Percentiles rank a stretch among this genome's conserved stretches.
Conservation (phyloP, 2,329 filamentous ascomycete genomes). For the Aspergillus sp. region DNA sequence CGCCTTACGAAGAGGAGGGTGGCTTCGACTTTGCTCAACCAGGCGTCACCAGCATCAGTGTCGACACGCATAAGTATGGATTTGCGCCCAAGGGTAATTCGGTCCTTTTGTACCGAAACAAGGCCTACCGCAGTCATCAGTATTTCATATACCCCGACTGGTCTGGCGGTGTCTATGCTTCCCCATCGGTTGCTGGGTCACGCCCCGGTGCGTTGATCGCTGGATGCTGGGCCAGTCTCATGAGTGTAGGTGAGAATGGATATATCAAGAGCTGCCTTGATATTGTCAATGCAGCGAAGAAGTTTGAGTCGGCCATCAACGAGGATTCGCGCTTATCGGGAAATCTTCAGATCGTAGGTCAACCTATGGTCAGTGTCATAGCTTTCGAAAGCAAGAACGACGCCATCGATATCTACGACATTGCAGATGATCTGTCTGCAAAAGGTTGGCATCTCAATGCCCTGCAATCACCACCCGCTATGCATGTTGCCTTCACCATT, state of each 20-base stretch:
- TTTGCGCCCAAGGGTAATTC: constrained; percentile 98
- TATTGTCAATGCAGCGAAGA: constrained; percentile 86
- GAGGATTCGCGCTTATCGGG: constrained; percentile 69
- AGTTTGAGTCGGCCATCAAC: constrained; percentile 75
- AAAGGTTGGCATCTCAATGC: constrained; percentile 97
- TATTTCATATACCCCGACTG: constrained; percentile 97
- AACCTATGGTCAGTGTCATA: constrained; percentile 86
- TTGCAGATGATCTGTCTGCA: constrained; percentile 82
- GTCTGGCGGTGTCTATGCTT: constrained; percentile 95
- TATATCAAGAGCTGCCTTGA: constrained; percentile 85
- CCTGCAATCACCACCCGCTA: constrained; percentile 85
- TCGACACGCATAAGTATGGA: constrained; percentile 98
- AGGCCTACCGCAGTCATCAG: constrained; percentile 80
- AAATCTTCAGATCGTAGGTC: constrained; percentile 80
- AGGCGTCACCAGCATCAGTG: constrained; percentile 92
- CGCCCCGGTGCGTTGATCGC: constrained; percentile 93
- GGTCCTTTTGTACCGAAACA: constrained; percentile 85
- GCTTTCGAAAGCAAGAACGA: constrained; percentile 75
- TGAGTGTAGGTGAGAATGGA: constrained; percentile 83
- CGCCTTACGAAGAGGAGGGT: constrained; percentile 66
- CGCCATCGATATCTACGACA: constrained; percentile 87
- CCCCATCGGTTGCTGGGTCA: constrained; percentile 87
- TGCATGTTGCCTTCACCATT: constrained; percentile 91
- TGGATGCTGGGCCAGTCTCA: constrained; percentile 91
- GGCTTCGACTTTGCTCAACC: constrained; percentile 93